These are phyloP conservation scores for Wickerhamomyces xylosicus DNA, from an alignment of 805 yeast genomes.

Conservation along the genomic window DNA sequence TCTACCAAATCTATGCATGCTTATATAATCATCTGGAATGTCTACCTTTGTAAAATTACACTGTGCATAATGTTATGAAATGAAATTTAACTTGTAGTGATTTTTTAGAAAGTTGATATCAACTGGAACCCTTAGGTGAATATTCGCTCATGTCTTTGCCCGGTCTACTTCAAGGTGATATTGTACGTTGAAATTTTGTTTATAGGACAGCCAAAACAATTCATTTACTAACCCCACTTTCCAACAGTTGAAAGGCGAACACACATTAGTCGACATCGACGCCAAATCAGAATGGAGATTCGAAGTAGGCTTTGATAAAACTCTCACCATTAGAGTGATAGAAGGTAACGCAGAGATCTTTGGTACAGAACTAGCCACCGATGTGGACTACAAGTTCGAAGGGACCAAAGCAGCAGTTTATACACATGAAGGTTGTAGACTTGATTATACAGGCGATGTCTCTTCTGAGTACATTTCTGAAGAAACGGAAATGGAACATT, in stretches of 20 bases:
- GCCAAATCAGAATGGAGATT: slow-evolving; percentile 63
- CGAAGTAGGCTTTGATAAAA: slow-evolving; percentile 47
- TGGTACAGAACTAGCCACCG: slow-evolving; percentile 85
- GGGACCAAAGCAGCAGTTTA: slow-evolving; percentile 46
- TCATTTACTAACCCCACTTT: background rate
- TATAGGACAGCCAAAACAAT: too few species aligned
- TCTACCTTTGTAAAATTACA: too few species aligned
- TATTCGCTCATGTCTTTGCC: too few species aligned
- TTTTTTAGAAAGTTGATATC: too few species aligned
- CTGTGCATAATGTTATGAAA: too few species aligned
- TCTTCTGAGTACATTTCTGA: slow-evolving; percentile 57
- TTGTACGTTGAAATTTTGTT: too few species aligned
- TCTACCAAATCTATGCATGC: too few species aligned
- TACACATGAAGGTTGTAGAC: slow-evolving; percentile 55
- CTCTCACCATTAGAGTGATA: slow-evolving; percentile 37
- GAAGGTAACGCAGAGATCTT: slow-evolving; percentile 81
- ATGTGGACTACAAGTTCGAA: slow-evolving; percentile 46
- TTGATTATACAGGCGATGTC: slow-evolving; percentile 30
- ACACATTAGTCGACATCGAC: slow-evolving; percentile 12
- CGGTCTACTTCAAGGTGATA: too few species aligned
- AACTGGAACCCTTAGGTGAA: too few species aligned
- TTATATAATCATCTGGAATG: too few species aligned
- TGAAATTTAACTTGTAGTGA: too few species aligned
- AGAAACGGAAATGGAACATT: slow-evolving; percentile 55
- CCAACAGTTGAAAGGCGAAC: background rate